Evolutionary conservation across 805 yeast genomes (phyloP), one percentile per base, ranked within the genome.

Genomic region (Monosporozyma siamensis): DNA sequence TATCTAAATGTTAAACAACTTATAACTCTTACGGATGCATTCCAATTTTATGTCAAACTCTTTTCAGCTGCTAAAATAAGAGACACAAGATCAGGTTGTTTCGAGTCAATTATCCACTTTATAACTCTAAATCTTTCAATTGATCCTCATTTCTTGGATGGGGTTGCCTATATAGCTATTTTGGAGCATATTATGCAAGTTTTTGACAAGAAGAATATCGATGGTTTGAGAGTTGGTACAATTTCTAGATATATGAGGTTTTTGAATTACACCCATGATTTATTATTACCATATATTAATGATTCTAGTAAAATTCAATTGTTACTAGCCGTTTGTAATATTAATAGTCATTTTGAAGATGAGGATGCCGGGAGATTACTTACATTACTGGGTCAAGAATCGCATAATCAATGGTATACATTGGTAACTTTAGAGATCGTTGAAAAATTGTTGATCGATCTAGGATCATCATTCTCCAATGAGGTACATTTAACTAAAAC

Each of bases 21-120:
- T 4, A 18, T 53, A 14, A 18, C 48, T 17, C 36, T 55, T 27
- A 55, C 57, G 15, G 50, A 54, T 35, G 40, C 51, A 15, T 23
- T 53, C 44, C 38, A 43, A 23, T 45, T 59, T 18, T 59, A 58
- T 42, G 49, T 49, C 6, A 55, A 47, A 20, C 22, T 54, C 3
- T 56, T 55, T 40, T 18, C 42, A 3, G 41, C 49, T 24, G 39
- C 53, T 3, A 34, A 41, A 3, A 44, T 56, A 3, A 52, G 60
- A 37, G 61, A 55, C 44, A 44, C 50, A 6, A 49, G 62, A 50
- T 44, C 56, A 2, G 67, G 66, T 2, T 50, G 66, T 15, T 54
- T 68, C 29, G 66, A 66, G 44, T 64, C 72, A 0, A 45, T 68
- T 9, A 46, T 59, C 12, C 68, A 69, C 34, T 68, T 58, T 39